These are phyloP conservation scores for Conringia planisiliqua DNA, from an alignment of 345 rosid genomes.

Conservation along the genomic window DNA sequence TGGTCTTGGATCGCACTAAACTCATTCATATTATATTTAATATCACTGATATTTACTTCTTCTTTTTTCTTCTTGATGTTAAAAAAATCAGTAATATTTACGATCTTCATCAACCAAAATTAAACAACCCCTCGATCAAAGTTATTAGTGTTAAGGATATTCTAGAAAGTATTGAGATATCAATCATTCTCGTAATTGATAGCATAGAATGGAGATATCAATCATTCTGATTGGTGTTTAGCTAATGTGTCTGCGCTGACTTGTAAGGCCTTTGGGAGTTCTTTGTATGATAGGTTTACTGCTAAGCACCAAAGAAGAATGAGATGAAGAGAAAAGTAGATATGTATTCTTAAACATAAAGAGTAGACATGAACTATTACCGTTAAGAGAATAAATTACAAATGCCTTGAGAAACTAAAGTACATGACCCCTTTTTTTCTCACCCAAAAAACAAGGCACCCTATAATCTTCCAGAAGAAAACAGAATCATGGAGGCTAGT, in stretches of 20 bases:
- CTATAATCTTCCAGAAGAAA: neutral
- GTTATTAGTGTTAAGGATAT: neutral
- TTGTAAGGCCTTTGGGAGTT: no score
- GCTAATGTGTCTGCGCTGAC: no score
- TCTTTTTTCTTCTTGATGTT: no score
- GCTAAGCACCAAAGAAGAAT: neutral
- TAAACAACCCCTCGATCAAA: no score
- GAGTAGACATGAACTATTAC: neutral
- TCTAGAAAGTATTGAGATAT: neutral
- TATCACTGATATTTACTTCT: no score
- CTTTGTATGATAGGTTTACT: neutral
- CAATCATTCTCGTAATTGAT: neutral
- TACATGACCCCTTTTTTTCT: neutral
- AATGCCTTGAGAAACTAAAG: neutral
- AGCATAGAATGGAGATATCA: neutral
- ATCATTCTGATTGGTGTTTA: neutral
- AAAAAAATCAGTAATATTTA: no score
- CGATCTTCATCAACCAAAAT: no score
- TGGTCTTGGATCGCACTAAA: neutral
- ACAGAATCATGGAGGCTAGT: constrained; percentile 8
- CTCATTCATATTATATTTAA: neutral
- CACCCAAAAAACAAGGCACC: neutral
- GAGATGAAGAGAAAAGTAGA: neutral
- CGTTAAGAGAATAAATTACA: neutral
- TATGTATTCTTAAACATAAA: neutral